phyloP scores from a whole-genome alignment of 164 flowering plant genomes.

The Brasenia schreberi region DNA sequence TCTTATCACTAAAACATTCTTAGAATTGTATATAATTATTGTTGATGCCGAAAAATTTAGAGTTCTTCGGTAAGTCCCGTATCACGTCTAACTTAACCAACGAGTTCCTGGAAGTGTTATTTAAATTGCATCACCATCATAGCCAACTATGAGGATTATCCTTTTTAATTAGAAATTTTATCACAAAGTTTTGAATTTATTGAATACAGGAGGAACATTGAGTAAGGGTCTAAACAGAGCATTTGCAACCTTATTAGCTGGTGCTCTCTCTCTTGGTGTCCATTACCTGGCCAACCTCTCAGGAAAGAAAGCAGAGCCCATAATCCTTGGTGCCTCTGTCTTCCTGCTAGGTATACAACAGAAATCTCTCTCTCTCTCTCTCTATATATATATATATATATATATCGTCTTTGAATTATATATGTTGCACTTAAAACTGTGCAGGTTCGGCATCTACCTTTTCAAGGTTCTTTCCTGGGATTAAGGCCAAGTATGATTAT shows the following conservation, averaged over 20 bases:
- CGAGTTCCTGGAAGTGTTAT: not conserved
- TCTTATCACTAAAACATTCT: not conserved
- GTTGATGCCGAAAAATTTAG: not conserved
- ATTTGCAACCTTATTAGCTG: slow-evolving; percentile 56
- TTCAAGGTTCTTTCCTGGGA: not conserved
- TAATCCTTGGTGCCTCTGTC: slow-evolving; percentile 44
- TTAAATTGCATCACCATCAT: not conserved
- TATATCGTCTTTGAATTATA: not conserved
- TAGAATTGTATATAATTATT: not conserved
- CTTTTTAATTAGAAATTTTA: not conserved
- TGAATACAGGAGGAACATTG: slow-evolving; percentile 48
- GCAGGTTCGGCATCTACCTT: slow-evolving; percentile 3
- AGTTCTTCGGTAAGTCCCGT: too few species aligned
- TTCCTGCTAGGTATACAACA: slow-evolving; percentile 39
- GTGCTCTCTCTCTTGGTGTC: slow-evolving; percentile 57
- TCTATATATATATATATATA: too few species aligned
- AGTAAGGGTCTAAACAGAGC: slow-evolving; percentile 58
- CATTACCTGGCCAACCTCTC: slow-evolving; percentile 37
- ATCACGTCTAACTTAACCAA: too few species aligned
- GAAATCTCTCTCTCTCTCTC: not conserved
- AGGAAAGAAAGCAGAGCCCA: slow-evolving; percentile 49
- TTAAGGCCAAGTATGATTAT: slow-evolving; percentile 1
- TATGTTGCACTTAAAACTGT: not conserved
- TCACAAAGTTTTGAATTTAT: not conserved
- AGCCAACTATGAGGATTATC: not conserved